Base-by-base conservation (phyloP, 202 grass and related monocot genomes). In the Panicum hallii region DNA sequence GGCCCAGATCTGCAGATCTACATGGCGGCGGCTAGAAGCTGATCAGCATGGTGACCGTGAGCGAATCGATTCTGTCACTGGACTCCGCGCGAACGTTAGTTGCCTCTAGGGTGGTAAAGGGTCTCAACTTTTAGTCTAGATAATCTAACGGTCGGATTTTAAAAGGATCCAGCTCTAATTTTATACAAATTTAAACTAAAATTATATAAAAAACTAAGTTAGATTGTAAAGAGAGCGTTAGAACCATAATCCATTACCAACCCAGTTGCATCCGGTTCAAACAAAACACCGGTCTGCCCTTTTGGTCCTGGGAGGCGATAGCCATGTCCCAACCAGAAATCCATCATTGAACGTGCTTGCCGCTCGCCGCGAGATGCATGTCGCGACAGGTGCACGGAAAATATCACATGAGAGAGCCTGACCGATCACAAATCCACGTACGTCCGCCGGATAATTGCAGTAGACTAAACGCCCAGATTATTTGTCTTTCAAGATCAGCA, bases 281-380 rank as follows among this genome's bases (percentile, higher is more conserved):
- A 28, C 50, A 9, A 62, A 52, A 38, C 36, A 32, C 26, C 26
- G 1, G 40, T 52, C 28, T 41, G 62, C 10, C 14, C 20, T 52
- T 52, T 56, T 55, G 68, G 68, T 74, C 58, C 34, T 45, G 2
- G 0, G 20, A 12, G 72, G 28, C 36, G 22, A 30, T 16, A 9
- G 72, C 4, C 63, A 75, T 78, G 83, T 42, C 60, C 4, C 73
- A 60, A 70, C 63, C 0, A 58, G 38, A 70, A 40, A 4, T 11
- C 30, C 63, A 84, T 76, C 26, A 20, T 42, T 53, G 34, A 72
- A 16, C 68, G 6, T 28, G 34, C 68, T 71, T 5, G 75, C 56
- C 28, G 44, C 65, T 49, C 7, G 74, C 62, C 7, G 74, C 62
- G 6, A 38, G 4, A 20, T 26, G 32, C 32, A 32, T 32, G 53